These are phyloP conservation scores for Thelonectria blattea DNA, from an alignment of 2,329 filamentous ascomycete species.

Conservation along the genomic window DNA sequence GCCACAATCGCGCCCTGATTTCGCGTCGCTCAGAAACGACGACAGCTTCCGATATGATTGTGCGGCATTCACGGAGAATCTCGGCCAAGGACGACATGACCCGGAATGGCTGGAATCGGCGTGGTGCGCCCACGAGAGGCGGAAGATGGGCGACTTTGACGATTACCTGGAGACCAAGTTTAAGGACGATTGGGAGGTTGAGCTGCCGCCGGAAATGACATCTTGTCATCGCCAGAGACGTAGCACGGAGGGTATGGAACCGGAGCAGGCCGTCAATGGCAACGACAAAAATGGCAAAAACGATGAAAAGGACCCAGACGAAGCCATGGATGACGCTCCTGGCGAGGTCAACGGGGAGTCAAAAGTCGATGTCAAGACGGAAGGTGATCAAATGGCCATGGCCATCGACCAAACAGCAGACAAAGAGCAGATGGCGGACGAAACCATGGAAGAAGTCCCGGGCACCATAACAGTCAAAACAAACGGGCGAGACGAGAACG, in stretches of 20 bases:
- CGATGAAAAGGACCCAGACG: neutral
- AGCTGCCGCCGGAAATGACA: conserved; percentile 46
- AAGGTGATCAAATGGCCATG: neutral
- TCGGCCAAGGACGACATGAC: conserved; percentile 57
- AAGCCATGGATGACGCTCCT: neutral
- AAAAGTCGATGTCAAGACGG: neutral
- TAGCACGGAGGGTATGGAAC: conserved; percentile 22
- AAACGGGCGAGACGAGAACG: neutral
- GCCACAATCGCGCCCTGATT: conserved; percentile 48
- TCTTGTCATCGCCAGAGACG: conserved; percentile 19
- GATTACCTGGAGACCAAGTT: conserved; percentile 53
- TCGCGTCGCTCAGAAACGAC: conserved; percentile 52
- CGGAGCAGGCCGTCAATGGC: neutral
- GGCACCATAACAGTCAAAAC: neutral
- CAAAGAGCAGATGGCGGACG: neutral
- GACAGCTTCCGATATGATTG: conserved; percentile 56
- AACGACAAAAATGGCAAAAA: neutral
- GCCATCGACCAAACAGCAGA: neutral
- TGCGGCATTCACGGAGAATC: conserved; percentile 52
- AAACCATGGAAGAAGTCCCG: neutral
- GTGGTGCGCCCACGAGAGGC: conserved; percentile 56
- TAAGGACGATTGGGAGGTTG: conserved; percentile 54
- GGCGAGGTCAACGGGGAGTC: neutral
- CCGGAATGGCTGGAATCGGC: conserved; percentile 59
- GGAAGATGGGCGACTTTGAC: conserved; percentile 57